These are phyloP conservation scores for Nyctanthes arbortristis DNA, from an alignment of 257 asterid genomes.

Conservation along the genomic window DNA sequence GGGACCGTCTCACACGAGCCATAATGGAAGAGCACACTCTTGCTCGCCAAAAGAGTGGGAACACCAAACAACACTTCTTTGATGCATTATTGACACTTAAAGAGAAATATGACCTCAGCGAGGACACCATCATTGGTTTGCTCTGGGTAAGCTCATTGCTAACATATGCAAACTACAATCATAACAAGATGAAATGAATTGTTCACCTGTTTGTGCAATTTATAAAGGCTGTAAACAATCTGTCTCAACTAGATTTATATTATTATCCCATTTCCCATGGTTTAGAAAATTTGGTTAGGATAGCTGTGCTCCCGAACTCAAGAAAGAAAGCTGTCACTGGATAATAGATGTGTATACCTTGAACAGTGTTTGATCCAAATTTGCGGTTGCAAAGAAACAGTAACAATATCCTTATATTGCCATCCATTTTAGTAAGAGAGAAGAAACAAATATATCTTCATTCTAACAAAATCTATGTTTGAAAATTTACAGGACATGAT, in stretches of 20 bases:
- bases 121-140: slow-evolving; percentile 75
- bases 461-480: neutral
- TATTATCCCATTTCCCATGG: neutral
- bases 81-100: slow-evolving; percentile 61
- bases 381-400: neutral
- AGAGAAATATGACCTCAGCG: slow-evolving; percentile 71
- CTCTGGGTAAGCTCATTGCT: slow-evolving; percentile 58
- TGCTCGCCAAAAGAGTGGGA: slow-evolving; percentile 58
- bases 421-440: neutral
- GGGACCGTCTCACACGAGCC: slow-evolving; percentile 61
- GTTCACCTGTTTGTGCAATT: neutral
- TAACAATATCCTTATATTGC: neutral
- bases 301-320: neutral
- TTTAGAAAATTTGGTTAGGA: neutral
- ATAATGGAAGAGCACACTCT: slow-evolving; percentile 75
- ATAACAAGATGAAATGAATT: neutral
- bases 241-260: neutral
- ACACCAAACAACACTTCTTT: slow-evolving; percentile 61
- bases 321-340: neutral
- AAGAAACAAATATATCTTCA: neutral
- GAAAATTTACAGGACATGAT: slow-evolving; percentile 59
- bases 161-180: neutral
- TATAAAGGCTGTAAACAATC: neutral
- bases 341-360: neutral
- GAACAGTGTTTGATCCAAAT: neutral